phyloP scores from a whole-genome alignment of 345 rosid species.

The Murraya koenigii region DNA sequence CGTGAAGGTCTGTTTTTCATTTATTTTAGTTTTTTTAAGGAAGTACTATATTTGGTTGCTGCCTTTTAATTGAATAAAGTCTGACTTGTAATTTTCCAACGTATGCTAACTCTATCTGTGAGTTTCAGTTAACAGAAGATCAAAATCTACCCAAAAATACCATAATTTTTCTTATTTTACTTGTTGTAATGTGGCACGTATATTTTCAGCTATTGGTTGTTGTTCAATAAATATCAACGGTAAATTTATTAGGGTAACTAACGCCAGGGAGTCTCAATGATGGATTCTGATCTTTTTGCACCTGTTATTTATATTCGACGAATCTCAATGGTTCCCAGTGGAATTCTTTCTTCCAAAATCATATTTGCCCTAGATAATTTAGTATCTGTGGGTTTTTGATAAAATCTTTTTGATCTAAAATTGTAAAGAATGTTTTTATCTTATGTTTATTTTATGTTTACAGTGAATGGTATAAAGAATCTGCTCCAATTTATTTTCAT shows the following conservation, averaged over 20 bases:
- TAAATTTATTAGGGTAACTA: not conserved
- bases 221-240: not conserved
- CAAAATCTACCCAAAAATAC: not conserved
- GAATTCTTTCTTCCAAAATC: not conserved
- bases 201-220: not conserved
- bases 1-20: conserved; percentile 50
- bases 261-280: not conserved
- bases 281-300: not conserved
- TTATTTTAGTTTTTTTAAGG: not conserved
- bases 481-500: not conserved
- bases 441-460: not conserved
- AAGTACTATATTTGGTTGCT: not conserved
- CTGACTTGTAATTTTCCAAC: not conserved
- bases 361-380: not conserved
- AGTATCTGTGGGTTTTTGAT: not conserved
- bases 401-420: too few relatives aligned
- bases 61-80: not conserved
- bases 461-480: not conserved
- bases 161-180: not conserved
- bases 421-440: too few relatives aligned
- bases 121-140: not conserved
- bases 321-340: not conserved
- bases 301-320: not conserved
- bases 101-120: not conserved
- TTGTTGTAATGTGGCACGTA: not conserved